These are phyloP conservation scores for Pseudopithomyces chartarum DNA, from an alignment of 2,329 filamentous ascomycete species.

Conservation along the genomic window DNA sequence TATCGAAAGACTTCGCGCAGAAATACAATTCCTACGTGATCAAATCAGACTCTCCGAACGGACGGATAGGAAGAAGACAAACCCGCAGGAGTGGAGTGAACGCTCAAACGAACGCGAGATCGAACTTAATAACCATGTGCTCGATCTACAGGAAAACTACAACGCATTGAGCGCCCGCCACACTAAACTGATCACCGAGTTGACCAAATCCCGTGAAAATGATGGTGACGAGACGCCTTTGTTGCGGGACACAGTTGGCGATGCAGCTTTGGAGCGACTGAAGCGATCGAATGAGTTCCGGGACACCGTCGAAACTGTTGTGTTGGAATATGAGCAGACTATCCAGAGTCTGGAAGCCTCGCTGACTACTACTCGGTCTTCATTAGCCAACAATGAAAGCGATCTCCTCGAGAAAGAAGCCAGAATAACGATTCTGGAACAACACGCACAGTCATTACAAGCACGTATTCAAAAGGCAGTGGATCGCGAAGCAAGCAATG, in stretches of 20 bases:
- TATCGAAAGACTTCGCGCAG: slow-evolving; percentile 90
- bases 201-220: slow-evolving; percentile 81
- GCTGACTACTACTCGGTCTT: slow-evolving; percentile 83
- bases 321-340: slow-evolving; percentile 97
- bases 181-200: slow-evolving; percentile 91
- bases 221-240: slow-evolving; percentile 61
- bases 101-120: slow-evolving; percentile 82
- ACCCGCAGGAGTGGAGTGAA: slow-evolving; percentile 73
- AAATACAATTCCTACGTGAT: slow-evolving; percentile 90
- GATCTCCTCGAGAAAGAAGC: slow-evolving; percentile 89
- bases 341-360: slow-evolving; percentile 93
- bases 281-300: slow-evolving; percentile 96
- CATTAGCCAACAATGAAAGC: slow-evolving; percentile 83
- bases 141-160: slow-evolving; percentile 95
- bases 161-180: slow-evolving; percentile 88
- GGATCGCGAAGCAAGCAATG: slow-evolving; percentile 89
- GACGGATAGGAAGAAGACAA: slow-evolving; percentile 60
- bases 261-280: slow-evolving; percentile 82
- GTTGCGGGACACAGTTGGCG: slow-evolving; percentile 68
- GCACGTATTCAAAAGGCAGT: slow-evolving; percentile 88
- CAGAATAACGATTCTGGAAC: slow-evolving; percentile 90
- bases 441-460: slow-evolving; percentile 87
- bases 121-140: slow-evolving; percentile 89
- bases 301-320: slow-evolving; percentile 92
- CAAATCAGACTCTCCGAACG: slow-evolving; percentile 87